Conservation (phyloP, 2,329 filamentous ascomycete genomes). For the Xylaria hypoxylon region DNA sequence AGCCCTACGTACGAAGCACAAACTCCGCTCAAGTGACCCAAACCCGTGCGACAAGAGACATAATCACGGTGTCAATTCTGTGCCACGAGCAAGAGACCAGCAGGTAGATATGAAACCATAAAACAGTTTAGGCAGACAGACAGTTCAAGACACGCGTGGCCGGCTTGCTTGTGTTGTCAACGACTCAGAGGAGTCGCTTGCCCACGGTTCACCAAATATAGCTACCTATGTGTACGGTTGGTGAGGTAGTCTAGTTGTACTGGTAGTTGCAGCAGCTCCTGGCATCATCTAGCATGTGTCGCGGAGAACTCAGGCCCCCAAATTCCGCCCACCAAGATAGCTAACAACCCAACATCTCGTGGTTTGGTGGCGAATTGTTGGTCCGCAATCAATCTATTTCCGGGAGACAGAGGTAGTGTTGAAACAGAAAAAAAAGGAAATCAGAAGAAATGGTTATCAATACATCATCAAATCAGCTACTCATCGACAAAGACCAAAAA, state of each 20-base stretch:
- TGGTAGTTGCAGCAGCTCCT: neutral
- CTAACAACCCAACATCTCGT: neutral
- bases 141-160: neutral
- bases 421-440: neutral
- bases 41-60: conserved; percentile 15
- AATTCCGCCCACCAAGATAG: neutral
- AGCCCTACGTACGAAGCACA: conserved; percentile 10
- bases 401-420: neutral
- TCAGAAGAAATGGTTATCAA: neutral
- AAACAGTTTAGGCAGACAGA: neutral
- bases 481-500: no score
- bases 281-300: neutral
- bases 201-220: neutral
- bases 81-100: conserved; percentile 5
- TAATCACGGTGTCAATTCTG: conserved; percentile 11
- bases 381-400: conserved; percentile 5
- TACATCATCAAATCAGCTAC: neutral
- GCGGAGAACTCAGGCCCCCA: neutral
- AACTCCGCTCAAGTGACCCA: conserved; percentile 19
- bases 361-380: neutral
- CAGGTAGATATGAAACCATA: neutral
- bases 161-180: no score
- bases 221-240: neutral
- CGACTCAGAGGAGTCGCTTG: neutral
- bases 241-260: neutral